phyloP scores from a whole-genome alignment of 306 rosid genomes.

The Abrus pulchellus region DNA sequence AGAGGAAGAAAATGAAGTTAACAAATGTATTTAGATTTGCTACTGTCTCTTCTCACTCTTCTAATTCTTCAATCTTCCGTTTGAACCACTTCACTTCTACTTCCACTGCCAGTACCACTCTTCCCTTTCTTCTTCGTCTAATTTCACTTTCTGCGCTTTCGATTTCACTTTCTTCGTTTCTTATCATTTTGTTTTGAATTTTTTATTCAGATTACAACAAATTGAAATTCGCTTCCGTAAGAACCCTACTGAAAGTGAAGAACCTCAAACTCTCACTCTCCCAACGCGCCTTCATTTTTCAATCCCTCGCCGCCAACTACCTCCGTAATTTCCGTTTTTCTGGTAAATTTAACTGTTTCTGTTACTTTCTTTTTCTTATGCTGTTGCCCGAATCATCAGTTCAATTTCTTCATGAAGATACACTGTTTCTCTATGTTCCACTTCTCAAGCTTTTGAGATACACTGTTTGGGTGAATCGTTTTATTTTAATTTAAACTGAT shows the following conservation, averaged over 20 bases:
- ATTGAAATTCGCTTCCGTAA: slow-evolving; percentile 45
- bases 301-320: slow-evolving; percentile 41
- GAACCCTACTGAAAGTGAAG: slow-evolving; percentile 36
- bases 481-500: neutral
- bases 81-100: slow-evolving; percentile 19
- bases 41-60: neutral
- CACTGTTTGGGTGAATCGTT: slow-evolving; percentile 1
- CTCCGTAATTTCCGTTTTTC: slow-evolving; percentile 49
- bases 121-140: slow-evolving; percentile 9
- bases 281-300: slow-evolving; percentile 48
- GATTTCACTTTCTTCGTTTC: neutral
- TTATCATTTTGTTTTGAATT: neutral
- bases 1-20: neutral
- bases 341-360: slow-evolving; percentile 46
- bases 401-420: neutral
- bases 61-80: slow-evolving; percentile 34
- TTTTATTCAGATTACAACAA: slow-evolving; percentile 52
- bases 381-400: neutral
- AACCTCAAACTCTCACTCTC: slow-evolving; percentile 41
- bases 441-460: neutral
- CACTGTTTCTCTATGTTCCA: neutral
- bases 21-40: neutral
- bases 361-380: neutral
- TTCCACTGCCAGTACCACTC: neutral
- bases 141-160: neutral